Evolutionary conservation across 495 filamentous ascomycete species (phyloP), one percentile per base, ranked within the genome.

Genomic region (Letharia lupina): DNA sequence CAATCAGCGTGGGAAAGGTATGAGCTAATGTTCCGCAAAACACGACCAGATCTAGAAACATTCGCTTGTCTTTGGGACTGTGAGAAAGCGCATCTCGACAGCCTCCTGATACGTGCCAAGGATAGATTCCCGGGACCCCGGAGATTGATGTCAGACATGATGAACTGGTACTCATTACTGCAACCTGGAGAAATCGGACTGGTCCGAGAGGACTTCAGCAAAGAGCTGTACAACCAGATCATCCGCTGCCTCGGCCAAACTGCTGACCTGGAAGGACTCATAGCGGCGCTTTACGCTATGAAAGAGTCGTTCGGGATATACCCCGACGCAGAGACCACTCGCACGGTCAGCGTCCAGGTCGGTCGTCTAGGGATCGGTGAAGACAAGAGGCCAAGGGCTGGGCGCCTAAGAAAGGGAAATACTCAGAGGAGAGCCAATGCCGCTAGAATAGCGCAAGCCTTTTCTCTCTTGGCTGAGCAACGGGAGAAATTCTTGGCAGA

Each of bases 61-160:
- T 93, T 86, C 71, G 77, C 83, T 52, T 85, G 83, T 48, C 81
- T 93, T 15, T 93, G 87, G 78, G 82, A 81, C 72, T 78, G 75
- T 72, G 83, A 71, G 18, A 81, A 82, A 59, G 79, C 85, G 28
- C 78, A 83, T 65, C 77, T 81, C 42, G 80, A 84, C 67, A 78
- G 75, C 33, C 66, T 77, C 20, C 75, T 74, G 39, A 76, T 76
- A 18, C 68, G 77, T 0, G 76, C 70, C 44, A 68, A 73, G 57
- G 62, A 69, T 7, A 75, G 69, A 44, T 81, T 82, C 56, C 77
- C 78, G 48, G 71, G 73, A 2, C 79, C 80, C 10, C 82, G 89
- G 39, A 62, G 69, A 10, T 78, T 91, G 41, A 89, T 88, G 73
- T 75, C 73, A 0, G 80, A 87, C 35, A 88, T 91, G 85, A 77